Evolutionary conservation across 2,329 filamentous ascomycete species (phyloP), one percentile per base, ranked within the genome.

Genomic region (Trichoderma sp.): DNA sequence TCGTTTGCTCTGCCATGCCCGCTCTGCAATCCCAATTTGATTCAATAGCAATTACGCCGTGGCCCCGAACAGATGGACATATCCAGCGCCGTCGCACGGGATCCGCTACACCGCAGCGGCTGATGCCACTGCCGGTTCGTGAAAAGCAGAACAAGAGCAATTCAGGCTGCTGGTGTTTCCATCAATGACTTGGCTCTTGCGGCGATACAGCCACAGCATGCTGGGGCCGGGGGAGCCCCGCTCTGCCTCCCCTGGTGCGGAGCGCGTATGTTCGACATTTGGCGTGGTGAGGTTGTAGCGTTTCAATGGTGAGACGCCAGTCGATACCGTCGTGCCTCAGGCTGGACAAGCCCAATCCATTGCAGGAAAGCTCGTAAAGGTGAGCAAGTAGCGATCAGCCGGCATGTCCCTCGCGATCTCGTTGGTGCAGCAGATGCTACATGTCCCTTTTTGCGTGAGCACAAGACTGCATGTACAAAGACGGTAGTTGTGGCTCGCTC

Each of bases 211-310:
- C 39, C 39, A 34, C 32, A 34, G 32, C 32, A 59, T 13, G 39
- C 55, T 55, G 49, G 58, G 30, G 37, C 66, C 49, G 24, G 37
- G 28, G 28, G 4, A 13, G 11, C 51, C 34, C 60, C 24, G 32
- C 32, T 34, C 32, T 34, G 10, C 28, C 56, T 18, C 52, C 46
- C 59, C 39, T 66, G 61, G 18, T 32, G 58, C 66, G 51, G 67
- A 69, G 59, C 10, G 55, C 26, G 59, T 65, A 43, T 60, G 43
- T 63, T 68, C 30, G 58, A 69, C 34, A 37, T 49, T 46, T 34
- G 55, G 28, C 43, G 58, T 69, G 63, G 68, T 67, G 68, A 66
- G 63, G 58, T 52, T 51, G 68, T 69, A 69, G 68, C 68, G 68
- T 63, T 63, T 59, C 56, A 39, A 67, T 69, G 63, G 68, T 69